A percentile compares a stretch with the other conserved stretches of the same genome.
These are phyloP conservation scores for Coemansia biformis DNA, from an alignment of 192 early-diverging fungal species.

Conservation along the genomic window DNA sequence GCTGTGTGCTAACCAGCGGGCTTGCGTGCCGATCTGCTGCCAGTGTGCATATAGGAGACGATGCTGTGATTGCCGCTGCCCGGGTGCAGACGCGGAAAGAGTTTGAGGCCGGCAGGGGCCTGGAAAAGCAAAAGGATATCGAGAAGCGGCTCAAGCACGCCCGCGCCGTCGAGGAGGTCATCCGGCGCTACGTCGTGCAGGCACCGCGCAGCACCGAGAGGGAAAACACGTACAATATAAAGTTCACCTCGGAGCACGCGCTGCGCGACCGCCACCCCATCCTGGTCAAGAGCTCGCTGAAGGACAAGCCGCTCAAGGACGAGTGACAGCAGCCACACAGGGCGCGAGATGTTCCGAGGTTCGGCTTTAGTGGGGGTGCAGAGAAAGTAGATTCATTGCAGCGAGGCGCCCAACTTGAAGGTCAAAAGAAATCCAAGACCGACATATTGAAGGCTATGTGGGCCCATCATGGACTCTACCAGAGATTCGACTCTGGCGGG, in stretches of 20 bases:
- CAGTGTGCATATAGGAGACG: too few species aligned
- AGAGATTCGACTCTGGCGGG: too few species aligned
- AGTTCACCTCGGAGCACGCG: conserved; percentile 39
- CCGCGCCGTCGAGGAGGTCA: conserved; percentile 32
- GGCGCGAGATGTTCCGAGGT: too few species aligned
- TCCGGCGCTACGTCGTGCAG: conserved; percentile 44
- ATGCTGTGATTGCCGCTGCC: conserved; percentile 15
- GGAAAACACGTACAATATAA: conserved; percentile 30
- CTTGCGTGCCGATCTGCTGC: too few species aligned
- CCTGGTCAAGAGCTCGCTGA: conserved; percentile 38
- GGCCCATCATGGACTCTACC: too few species aligned
- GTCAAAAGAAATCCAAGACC: too few species aligned
- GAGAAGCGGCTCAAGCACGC: conserved; percentile 38
- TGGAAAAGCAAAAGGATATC: conserved; percentile 35
- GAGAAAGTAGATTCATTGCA: too few species aligned
- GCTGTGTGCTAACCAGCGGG: too few species aligned
- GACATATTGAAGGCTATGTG: too few species aligned
- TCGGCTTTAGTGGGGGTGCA: too few species aligned
- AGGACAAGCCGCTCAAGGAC: conserved; percentile 6
- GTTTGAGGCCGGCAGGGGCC: conserved; percentile 22
- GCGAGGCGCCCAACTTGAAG: too few species aligned
- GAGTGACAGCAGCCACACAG: too few species aligned
- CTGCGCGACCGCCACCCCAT: conserved; percentile 42
- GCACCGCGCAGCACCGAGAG: conserved; percentile 24
- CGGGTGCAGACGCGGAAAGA: conserved; percentile 33